Evolutionary conservation across 2,329 filamentous ascomycete species (phyloP).

Genomic region (Sporothrix brasiliensis): DNA sequence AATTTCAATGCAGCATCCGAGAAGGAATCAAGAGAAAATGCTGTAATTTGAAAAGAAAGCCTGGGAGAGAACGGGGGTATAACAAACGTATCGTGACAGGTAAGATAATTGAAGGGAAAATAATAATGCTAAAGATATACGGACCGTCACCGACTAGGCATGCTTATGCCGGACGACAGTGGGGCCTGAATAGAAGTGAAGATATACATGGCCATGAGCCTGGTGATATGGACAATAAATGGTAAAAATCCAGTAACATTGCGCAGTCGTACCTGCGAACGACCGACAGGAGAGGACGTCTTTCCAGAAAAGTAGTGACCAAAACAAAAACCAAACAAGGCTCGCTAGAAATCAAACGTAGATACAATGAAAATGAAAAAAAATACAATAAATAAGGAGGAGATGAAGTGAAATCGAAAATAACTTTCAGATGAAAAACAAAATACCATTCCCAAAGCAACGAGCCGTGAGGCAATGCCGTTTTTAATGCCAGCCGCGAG

Average conservation of each 20-base stretch:
- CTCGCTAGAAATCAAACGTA: constrained; percentile 15
- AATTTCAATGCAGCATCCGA: too few relatives aligned
- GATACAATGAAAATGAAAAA: background rate
- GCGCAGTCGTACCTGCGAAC: background rate
- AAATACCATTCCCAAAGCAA: constrained; percentile 32
- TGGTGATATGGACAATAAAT: background rate
- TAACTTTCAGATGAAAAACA: constrained; percentile 18
- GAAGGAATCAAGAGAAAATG: background rate
- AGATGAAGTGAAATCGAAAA: constrained; percentile 4
- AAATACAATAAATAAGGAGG: constrained; percentile 19
- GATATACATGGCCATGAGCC: background rate
- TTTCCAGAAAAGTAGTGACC: constrained; percentile 2
- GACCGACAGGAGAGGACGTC: background rate
- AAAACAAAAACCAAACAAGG: background rate
- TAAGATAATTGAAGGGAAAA: background rate
- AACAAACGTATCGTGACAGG: constrained; percentile 22
- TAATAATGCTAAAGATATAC: background rate
- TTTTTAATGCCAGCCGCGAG: constrained; percentile 42
- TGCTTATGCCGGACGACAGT: background rate
- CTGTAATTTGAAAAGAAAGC: background rate
- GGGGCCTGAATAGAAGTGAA: background rate
- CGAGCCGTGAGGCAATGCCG: constrained; percentile 42
- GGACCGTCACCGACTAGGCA: background rate
- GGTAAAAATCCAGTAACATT: background rate
- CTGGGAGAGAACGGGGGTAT: constrained; percentile 11